Evolutionary conservation across 2,329 filamentous ascomycete species (phyloP), one percentile per base, ranked within the genome.

Genomic region (Talaromyces sp.): DNA sequence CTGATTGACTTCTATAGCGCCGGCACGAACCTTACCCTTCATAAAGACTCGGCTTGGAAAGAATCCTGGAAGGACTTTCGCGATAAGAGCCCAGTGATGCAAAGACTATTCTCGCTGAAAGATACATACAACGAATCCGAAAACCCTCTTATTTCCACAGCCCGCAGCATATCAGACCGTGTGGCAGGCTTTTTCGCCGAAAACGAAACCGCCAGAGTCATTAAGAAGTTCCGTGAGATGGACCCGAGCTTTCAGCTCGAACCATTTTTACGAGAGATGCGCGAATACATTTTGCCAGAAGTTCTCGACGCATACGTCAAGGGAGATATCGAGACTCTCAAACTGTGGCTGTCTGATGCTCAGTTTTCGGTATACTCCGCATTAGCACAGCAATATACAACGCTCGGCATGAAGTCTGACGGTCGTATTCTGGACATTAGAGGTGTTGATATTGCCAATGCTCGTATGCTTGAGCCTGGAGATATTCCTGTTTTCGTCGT

Each of bases 291-390:
- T 63, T 85, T 99, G 1, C 95, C 95, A 8, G 95, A 99, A 80
- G 95, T 98, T 2, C 85, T 99, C 19, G 95, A 99, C 75, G 95
- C 95, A 27, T 99, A 99, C 72, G 95, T 99, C 73, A 98, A 97
- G 83, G 95, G 93, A 54, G 95, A 99, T 72, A 85, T 90, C 11
- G 91, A 94, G 76, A 94, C 91, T 0, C 83, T 99, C 62, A 96
- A 95, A 80, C 85, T 96, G 41, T 99, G 95, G 95, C 87, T 99
- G 13, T 97, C 92, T 0, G 95, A 95, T 39, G 94, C 95, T 1
- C 95, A 99, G 77, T 99, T 91, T 82, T 93, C 92, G 2, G 95
- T 99, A 58, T 99, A 99, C 77, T 91, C 94, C 72, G 95, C 95
- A n/a, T 83, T 99, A 64, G 93, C 94, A 68, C 92, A 97, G 80